A percentile compares a stretch with the other conserved stretches of the same genome.
Conservation (phyloP, 371 early-diverging fungal genomes). For the Apophysomyces sp. region DNA sequence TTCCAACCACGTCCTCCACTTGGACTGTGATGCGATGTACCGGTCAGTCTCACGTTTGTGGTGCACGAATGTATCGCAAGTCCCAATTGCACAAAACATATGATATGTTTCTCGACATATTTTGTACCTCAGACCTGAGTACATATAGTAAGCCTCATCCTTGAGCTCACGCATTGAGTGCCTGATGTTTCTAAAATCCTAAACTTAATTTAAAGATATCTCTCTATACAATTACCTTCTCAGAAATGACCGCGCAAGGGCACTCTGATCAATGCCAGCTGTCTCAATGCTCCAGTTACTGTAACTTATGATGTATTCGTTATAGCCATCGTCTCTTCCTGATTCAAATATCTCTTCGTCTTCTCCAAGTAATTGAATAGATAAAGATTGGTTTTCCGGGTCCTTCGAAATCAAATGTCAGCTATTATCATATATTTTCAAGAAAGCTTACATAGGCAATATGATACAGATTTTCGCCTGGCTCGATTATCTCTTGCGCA, state of each 20-base stretch:
- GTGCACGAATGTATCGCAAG: slow-evolving; percentile 36
- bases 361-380: slow-evolving; percentile 78
- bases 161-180: slow-evolving; percentile 9
- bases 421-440: background rate
- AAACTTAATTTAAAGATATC: background rate
- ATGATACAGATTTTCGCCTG: slow-evolving; percentile 76
- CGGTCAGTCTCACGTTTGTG: slow-evolving; percentile 10
- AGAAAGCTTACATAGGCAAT: slow-evolving; percentile 69
- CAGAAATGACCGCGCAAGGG: slow-evolving; percentile 58
- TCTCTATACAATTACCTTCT: slow-evolving; percentile 35
- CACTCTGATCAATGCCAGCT: slow-evolving; percentile 53
- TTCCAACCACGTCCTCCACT: slow-evolving; percentile 20
- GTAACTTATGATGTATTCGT: slow-evolving; percentile 85
- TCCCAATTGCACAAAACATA: slow-evolving; percentile 48
- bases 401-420: slow-evolving; percentile 22
- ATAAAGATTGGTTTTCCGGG: slow-evolving; percentile 57
- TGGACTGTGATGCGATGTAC: background rate
- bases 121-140: slow-evolving; percentile 45
- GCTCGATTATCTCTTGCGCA: slow-evolving; percentile 57
- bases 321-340: slow-evolving; percentile 78
- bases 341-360: slow-evolving; percentile 59
- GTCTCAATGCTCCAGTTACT: slow-evolving; percentile 67
- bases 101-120: slow-evolving; percentile 47
- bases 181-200: slow-evolving; percentile 11
- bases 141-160: slow-evolving; percentile 25